phyloP scores from a whole-genome alignment of 208 protist species.

The Acanthamoeba quina region DNA sequence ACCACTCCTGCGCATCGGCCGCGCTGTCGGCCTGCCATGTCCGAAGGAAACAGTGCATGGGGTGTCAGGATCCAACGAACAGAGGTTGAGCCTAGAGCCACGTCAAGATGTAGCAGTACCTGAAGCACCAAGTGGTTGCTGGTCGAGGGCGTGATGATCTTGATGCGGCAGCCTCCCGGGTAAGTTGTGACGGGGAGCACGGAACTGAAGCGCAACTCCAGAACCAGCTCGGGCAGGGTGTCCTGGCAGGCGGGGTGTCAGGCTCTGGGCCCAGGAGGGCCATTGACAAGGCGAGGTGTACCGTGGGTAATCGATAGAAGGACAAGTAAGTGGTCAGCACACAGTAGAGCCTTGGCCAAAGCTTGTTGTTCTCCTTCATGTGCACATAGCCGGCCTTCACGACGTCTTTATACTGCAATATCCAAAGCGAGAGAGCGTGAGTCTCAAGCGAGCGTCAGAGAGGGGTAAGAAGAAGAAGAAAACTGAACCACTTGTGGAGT shows the following conservation, averaged over 20 bases:
- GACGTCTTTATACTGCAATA: neutral
- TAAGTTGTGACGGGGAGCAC: neutral
- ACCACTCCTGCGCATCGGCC: slow-evolving; percentile 32
- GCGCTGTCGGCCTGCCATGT: slow-evolving; percentile 17
- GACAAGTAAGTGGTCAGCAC: slow-evolving; percentile 36
- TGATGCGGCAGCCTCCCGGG: slow-evolving; percentile 20
- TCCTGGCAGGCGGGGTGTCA: neutral
- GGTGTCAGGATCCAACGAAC: neutral
- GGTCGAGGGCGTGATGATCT: slow-evolving; percentile 15
- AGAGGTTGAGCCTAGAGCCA: neutral
- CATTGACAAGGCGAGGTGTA: neutral
- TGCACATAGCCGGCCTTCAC: slow-evolving; percentile 36
- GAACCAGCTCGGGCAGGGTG: slow-evolving; percentile 10
- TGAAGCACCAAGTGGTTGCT: slow-evolving; percentile 10
- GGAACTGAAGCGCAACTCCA: slow-evolving; percentile 23
- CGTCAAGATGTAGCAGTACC: neutral
- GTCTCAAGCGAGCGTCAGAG: no score
- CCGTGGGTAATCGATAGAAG: neutral
- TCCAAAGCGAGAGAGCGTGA: no score
- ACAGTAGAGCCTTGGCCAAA: slow-evolving; percentile 31
- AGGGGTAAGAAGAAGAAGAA: neutral
- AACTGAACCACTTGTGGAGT: neutral
- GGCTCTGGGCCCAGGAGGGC: neutral
- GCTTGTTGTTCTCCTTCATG: slow-evolving; percentile 48
- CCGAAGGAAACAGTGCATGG: no score